Evolutionary conservation across 177 flowering plant species (phyloP).

Genomic region (Vitis hybrid): DNA sequence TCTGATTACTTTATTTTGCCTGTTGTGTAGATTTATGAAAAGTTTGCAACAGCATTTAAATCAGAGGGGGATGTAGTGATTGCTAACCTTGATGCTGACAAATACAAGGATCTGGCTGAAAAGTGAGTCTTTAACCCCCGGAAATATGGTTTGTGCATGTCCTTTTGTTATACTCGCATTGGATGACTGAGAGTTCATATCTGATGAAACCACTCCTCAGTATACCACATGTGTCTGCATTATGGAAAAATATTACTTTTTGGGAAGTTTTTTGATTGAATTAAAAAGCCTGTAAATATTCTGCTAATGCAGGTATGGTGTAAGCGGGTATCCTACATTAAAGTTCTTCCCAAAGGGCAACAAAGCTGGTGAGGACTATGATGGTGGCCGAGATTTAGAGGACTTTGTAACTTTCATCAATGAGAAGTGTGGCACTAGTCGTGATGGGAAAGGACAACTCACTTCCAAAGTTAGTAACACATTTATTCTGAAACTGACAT

Average conservation of each 20-base stretch:
- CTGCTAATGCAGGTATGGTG: slow-evolving; percentile 63
- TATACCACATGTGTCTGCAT: too few relatives aligned
- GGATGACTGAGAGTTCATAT: too few relatives aligned
- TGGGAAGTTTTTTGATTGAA: too few relatives aligned
- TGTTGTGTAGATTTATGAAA: slow-evolving; percentile 68
- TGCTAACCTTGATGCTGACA: slow-evolving; percentile 82
- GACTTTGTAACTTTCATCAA: slow-evolving; percentile 86
- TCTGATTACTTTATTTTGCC: not conserved
- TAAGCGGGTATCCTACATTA: slow-evolving; percentile 91
- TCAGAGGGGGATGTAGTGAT: slow-evolving; percentile 73
- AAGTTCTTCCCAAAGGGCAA: slow-evolving; percentile 92
- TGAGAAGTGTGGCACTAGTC: slow-evolving; percentile 81
- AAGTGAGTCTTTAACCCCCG: slow-evolving; percentile 47
- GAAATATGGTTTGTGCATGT: too few relatives aligned
- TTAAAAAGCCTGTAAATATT: too few relatives aligned
- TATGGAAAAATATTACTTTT: too few relatives aligned
- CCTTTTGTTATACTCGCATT: too few relatives aligned
- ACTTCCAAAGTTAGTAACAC: slow-evolving; percentile 60
- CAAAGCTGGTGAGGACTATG: slow-evolving; percentile 94
- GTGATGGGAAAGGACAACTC: slow-evolving; percentile 89
- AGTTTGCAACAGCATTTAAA: slow-evolving; percentile 83
- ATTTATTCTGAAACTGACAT: not conserved
- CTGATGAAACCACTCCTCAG: too few relatives aligned
- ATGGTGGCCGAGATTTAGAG: slow-evolving; percentile 81
- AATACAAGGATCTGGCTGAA: slow-evolving; percentile 66